Percentiles rank a stretch among this genome's conserved stretches.
phyloP scores from a whole-genome alignment of 257 asterid species.

The Ajuga chamaepitys region DNA sequence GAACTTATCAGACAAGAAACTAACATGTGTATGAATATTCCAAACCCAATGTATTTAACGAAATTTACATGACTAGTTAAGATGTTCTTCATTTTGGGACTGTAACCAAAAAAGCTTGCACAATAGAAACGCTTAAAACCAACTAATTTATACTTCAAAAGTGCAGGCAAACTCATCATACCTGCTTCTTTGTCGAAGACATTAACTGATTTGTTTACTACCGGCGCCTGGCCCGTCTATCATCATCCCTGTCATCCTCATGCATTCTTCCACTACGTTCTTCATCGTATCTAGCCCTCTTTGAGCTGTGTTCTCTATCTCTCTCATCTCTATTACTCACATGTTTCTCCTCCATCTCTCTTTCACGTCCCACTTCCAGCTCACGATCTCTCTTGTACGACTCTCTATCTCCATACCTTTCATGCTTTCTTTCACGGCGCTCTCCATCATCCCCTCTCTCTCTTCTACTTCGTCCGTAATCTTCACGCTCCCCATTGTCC shows the following conservation, averaged over 20 bases:
- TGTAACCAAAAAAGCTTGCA: too few relatives aligned
- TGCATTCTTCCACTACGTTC: constrained; percentile 37
- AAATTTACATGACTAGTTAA: too few relatives aligned
- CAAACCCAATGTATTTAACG: too few relatives aligned
- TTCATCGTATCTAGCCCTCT: constrained; percentile 57
- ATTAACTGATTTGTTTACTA: neutral
- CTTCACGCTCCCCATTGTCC: constrained; percentile 28
- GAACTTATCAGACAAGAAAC: too few relatives aligned
- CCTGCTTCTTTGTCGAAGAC: neutral
- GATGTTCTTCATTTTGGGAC: too few relatives aligned
- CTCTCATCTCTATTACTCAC: constrained; percentile 35
- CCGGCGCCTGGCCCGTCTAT: constrained; percentile 38
- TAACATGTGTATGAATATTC: too few relatives aligned
- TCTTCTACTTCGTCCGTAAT: constrained; percentile 32
- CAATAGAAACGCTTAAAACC: too few relatives aligned
- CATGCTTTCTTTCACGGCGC: constrained; percentile 39
- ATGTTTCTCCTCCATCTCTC: constrained; percentile 31
- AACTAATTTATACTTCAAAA: too few relatives aligned
- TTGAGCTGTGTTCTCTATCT: constrained; percentile 34
- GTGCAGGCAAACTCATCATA: constrained; percentile 24
- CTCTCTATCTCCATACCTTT: constrained; percentile 49
- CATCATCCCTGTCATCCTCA: constrained; percentile 50
- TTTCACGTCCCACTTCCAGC: constrained; percentile 15
- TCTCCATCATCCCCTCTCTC: constrained; percentile 40
- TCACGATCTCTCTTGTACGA: constrained; percentile 31